Evolutionary conservation across 805 yeast genomes (phyloP).

Genomic region (Cyberlindnera americana): DNA sequence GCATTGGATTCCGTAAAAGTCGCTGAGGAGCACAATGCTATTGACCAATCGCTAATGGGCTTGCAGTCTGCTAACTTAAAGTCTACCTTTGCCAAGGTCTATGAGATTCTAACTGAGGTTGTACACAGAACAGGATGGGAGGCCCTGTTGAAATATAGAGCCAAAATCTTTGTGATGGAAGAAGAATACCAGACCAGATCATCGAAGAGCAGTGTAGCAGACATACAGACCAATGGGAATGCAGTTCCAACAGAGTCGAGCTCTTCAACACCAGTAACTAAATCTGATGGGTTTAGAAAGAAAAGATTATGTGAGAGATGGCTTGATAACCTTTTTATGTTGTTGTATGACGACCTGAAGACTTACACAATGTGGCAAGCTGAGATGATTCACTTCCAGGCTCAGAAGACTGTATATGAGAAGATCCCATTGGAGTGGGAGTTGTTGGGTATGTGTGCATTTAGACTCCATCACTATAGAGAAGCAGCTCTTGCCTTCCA

Average conservation of each 20-base stretch:
- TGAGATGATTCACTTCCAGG: slow-evolving; percentile 82
- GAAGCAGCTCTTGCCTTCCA: slow-evolving; percentile 87
- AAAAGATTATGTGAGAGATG: slow-evolving; percentile 71
- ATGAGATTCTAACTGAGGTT: slow-evolving; percentile 59
- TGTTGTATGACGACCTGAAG: slow-evolving; percentile 67
- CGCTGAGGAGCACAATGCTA: slow-evolving; percentile 58
- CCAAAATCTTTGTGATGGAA: slow-evolving; percentile 65
- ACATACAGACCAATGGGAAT: slow-evolving; percentile 7
- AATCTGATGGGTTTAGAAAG: slow-evolving; percentile 47
- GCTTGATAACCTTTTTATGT: slow-evolving; percentile 68
- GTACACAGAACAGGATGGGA: slow-evolving; percentile 77
- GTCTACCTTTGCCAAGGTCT: slow-evolving; percentile 53
- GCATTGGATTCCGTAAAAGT: slow-evolving; percentile 63
- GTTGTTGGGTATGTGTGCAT: slow-evolving; percentile 79
- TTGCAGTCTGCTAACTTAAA: slow-evolving; percentile 69
- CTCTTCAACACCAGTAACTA: not conserved
- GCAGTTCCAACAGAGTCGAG: not conserved
- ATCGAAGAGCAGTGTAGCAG: slow-evolving; percentile 10
- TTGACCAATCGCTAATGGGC: slow-evolving; percentile 57
- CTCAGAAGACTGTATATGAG: slow-evolving; percentile 75
- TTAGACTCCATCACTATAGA: slow-evolving; percentile 76
- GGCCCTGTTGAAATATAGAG: slow-evolving; percentile 51
- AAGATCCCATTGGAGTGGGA: slow-evolving; percentile 91
- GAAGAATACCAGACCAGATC: slow-evolving; percentile 48
- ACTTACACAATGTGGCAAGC: slow-evolving; percentile 93